Conservation (phyloP, 2,329 filamentous ascomycete species). For the Cadophora malorum region DNA sequence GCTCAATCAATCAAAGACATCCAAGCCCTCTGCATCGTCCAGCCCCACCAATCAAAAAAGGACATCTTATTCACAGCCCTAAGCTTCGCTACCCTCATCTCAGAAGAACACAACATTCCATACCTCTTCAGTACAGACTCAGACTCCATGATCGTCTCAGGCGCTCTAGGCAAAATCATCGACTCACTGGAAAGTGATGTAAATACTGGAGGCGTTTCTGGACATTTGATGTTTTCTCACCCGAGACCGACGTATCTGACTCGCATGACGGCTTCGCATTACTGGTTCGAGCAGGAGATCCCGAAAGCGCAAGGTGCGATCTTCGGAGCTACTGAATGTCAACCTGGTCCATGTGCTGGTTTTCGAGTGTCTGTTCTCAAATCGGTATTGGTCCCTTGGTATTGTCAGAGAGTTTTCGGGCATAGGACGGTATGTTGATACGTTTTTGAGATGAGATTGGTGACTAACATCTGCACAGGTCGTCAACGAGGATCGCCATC, state of each 20-base stretch:
- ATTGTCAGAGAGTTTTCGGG: conserved; percentile 6
- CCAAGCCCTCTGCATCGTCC: conserved; percentile 10
- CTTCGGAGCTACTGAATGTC: conserved; percentile 6
- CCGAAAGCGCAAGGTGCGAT: conserved; percentile 6
- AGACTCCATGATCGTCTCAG: not conserved
- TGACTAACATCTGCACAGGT: not conserved
- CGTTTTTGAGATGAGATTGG: too few relatives aligned
- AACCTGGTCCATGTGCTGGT: conserved; percentile 8
- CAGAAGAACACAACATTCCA: not conserved
- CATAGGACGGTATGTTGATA: not conserved
- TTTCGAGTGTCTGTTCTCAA: conserved; percentile 1
- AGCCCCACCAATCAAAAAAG: conserved; percentile 12
- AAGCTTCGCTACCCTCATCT: not conserved
- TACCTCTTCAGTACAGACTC: conserved; percentile 15
- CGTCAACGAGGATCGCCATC: conserved; percentile 10
- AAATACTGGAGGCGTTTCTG: conserved; percentile 1
- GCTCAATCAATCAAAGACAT: not conserved
- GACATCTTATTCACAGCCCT: conserved; percentile 13
- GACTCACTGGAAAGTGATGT: not conserved
- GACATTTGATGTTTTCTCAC: not conserved
- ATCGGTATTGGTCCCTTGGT: conserved; percentile 9
- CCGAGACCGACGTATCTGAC: not conserved
- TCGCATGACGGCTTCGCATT: not conserved
- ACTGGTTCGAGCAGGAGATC: conserved; percentile 15
- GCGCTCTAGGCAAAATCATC: not conserved